Evolutionary conservation across 164 flowering plant genomes (phyloP), one percentile per base, ranked within the genome.

Genomic region (Piper longum): DNA sequence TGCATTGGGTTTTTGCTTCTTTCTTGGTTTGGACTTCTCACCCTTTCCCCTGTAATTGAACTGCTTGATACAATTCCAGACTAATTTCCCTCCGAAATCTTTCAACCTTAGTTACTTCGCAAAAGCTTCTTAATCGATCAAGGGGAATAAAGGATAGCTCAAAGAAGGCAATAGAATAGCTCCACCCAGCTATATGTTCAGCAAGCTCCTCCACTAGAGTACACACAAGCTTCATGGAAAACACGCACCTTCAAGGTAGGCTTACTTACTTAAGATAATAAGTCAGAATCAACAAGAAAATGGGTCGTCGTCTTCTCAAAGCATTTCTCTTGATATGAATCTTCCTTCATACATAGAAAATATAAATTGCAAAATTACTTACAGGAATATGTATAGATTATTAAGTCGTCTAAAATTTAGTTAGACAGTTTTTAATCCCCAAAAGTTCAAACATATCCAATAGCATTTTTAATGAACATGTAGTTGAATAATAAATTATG

Each of bases 141-240:
- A 75, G 67, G 68, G 96, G 97, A 75, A 90, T 73, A 74, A 82
- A 87, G 61, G 97, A 82, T 62, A 87, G 69, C 77, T 90, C 97
- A 70, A 83, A 81, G 75, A 93, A 93, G 56, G 96, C 85, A 76
- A 85, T 77, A 62, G 95, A 88, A 69, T 88, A 87, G 77, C 99
- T 93, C 96, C 97, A 93, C 59, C 85, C 96, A 66, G 91, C 78
- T 63, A 90, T 75, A 77, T 93, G 99, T 70, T 88, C 99, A 61
- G 88, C 81, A 66, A 90, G 83, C 73, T 90, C 91, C 70, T 88
- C 96, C 59, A 83, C 73, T 56, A 67, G 89, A 78, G 66, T 74
- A 78, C 5, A 93, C 89, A 71, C 96, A 93, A 62, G 87, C 96
- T 78, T 93, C 99, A 73, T 90, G 99, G 74, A 87, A 90, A 54